Evolutionary conservation across 73 alveolate genomes (phyloP), one percentile per base, ranked within the genome.

Genomic region (Tetrahymena malaccensis): DNA sequence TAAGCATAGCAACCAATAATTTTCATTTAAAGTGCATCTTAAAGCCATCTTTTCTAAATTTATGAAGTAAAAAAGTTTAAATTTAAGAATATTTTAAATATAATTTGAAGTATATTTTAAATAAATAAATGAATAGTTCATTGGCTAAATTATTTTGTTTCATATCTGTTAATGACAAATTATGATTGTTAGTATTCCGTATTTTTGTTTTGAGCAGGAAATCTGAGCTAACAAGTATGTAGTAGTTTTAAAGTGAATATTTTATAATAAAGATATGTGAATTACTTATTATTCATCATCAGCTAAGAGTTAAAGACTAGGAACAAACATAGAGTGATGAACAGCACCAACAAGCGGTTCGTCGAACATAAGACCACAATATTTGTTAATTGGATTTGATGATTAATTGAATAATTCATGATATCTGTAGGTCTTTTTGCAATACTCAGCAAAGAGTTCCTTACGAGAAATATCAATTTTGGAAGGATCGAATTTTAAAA

Each of bases 1-100:
- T 97, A 58, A 4, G 98, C 97, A 95, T 97, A 98, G 95, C 98
- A 96, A 12, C 99, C 99, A 43, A 96, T 84, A 21, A 97, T 98
- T 94, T 96, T 94, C 93, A 94, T 85, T 35, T 93, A 43, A n/a
- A 94, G 43, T 37, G 97, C 97, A 25, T 70, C 89, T 70, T 70
- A 31, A n/a, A 70, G 37, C 89, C 89, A 70, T 70, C 17, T 70
- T 70, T 70, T 70, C 89, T 70, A 19, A 2, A 13, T 19, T 19
- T 19, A 50, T 2, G 16, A 50, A 5, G 22, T 13, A 50, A 50
- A 50, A 11, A 50, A 50, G 5, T 50, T 50, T 50, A 50, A 50
- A 50, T 50, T 1, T 19, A 10, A 50, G 27, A 50, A 50, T 40
- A 0, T 40, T 40, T 40, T 40, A 4, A 4, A 6, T 40, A 4